Conservation (phyloP, 2,329 filamentous ascomycete genomes). For the Penicillium sumatraense region DNA sequence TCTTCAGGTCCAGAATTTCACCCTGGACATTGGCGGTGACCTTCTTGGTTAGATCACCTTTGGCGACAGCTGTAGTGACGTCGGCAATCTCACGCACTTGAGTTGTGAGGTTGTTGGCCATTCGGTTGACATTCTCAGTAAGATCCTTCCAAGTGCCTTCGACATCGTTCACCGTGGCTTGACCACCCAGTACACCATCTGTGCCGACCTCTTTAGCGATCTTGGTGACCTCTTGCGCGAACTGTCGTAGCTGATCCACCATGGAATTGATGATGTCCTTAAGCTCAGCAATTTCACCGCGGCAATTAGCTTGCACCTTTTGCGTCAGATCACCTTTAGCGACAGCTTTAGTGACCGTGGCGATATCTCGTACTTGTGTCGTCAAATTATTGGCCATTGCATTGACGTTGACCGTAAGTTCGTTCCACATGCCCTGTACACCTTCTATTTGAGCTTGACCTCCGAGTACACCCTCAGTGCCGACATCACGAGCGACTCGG, state of each 20-base stretch:
- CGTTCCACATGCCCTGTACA: conserved; percentile 88
- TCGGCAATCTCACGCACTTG: conserved; percentile 97
- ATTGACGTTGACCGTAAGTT: conserved; percentile 83
- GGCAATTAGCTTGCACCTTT: conserved; percentile 91
- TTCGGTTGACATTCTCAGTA: conserved; percentile 94
- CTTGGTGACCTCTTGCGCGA: conserved; percentile 95
- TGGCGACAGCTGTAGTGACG: conserved; percentile 93
- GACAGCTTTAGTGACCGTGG: conserved; percentile 72
- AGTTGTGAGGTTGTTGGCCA: conserved; percentile 97
- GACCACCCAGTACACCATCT: conserved; percentile 89
- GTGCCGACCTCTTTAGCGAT: conserved; percentile 96
- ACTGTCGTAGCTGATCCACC: conserved; percentile 97
- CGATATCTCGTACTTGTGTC: conserved; percentile 92
- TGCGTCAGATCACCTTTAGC: conserved; percentile 89
- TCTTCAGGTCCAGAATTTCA: conserved; percentile 93
- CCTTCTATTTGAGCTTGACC: conserved; percentile 83
- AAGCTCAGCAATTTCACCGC: conserved; percentile 89
- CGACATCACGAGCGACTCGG: conserved; percentile 80
- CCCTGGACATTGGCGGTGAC: conserved; percentile 92
- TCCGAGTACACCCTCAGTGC: conserved; percentile 80
- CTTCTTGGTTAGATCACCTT: conserved; percentile 92
- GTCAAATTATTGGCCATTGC: conserved; percentile 88
- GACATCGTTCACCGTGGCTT: conserved; percentile 94
- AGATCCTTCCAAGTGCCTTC: conserved; percentile 97
- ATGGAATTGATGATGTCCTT: conserved; percentile 99